Evolutionary conservation across 1,284 basidiomycete species (phyloP).

Genomic region (Ceratobasidium sp.): DNA sequence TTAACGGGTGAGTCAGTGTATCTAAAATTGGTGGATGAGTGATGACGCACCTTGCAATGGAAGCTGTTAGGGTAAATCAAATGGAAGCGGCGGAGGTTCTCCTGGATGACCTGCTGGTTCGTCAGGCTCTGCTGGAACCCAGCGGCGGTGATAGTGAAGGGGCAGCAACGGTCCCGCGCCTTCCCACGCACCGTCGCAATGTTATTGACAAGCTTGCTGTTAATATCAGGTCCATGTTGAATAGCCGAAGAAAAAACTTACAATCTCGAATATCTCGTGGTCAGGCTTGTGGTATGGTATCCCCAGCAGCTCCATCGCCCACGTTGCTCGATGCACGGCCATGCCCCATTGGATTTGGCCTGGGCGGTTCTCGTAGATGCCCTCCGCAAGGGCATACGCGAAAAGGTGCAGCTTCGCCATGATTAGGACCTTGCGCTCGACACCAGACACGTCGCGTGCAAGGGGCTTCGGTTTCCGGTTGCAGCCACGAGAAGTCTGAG

Average conservation of each 20-base stretch:
- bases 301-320: conserved; percentile 1
- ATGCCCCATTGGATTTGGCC: conserved; percentile 12
- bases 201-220: conserved; percentile 6
- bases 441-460: conserved; percentile 13
- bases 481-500: background rate
- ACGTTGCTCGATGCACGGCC: conserved; percentile 11
- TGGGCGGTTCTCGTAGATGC: conserved; percentile 4
- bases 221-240: background rate
- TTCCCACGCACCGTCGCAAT: conserved; percentile 26
- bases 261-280: background rate
- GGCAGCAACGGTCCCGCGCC: background rate
- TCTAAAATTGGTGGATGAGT: background rate
- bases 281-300: background rate
- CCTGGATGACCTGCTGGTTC: conserved; percentile 2
- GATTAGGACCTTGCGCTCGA: background rate
- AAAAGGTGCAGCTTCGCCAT: conserved; percentile 23
- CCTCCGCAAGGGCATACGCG: conserved; percentile 1
- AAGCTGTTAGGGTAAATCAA: conserved; percentile 3
- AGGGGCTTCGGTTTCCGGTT: conserved; percentile 34
- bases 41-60: conserved; percentile 16
- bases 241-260: background rate
- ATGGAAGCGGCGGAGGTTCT: conserved; percentile 9
- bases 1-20: background rate
- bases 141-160: background rate
- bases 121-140: background rate